These are phyloP conservation scores for Daldinia eschscholtzii DNA, from an alignment of 2,329 filamentous ascomycete species.

Conservation along the genomic window DNA sequence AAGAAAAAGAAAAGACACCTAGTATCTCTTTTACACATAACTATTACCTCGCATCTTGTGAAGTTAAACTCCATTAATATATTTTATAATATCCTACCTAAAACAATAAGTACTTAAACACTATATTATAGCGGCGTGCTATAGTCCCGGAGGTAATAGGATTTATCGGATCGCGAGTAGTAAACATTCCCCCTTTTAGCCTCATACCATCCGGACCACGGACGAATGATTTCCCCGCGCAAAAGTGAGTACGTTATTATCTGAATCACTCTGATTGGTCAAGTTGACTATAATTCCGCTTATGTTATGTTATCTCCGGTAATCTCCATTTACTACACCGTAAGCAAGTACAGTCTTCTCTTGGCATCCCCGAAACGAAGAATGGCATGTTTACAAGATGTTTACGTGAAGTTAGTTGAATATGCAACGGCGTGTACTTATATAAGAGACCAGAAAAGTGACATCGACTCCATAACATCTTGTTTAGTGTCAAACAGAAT, in stretches of 20 bases:
- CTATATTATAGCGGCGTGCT: too few species aligned
- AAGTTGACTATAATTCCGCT: background rate
- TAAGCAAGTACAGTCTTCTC: background rate
- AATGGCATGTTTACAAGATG: background rate
- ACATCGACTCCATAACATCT: background rate
- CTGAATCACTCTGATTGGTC: constrained; percentile 7
- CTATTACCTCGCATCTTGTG: background rate
- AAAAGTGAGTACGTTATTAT: background rate
- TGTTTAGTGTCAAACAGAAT: background rate
- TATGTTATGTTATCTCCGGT: background rate
- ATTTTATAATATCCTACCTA: too few species aligned
- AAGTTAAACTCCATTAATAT: background rate
- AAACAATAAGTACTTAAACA: too few species aligned
- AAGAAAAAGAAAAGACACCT: background rate
- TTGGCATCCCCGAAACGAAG: background rate
- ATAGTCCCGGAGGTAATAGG: background rate
- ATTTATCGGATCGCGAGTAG: background rate
- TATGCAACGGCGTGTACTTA: background rate
- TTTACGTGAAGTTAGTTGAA: background rate
- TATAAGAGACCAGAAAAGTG: background rate
- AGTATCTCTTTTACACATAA: background rate
- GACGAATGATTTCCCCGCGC: constrained; percentile 20
- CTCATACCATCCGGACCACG: background rate
- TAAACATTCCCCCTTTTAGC: background rate
- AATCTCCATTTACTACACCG: background rate